A percentile compares a stretch with the other conserved stretches of the same genome.
Evolutionary conservation across 2,329 filamentous ascomycete genomes (phyloP).

Genomic region (Colletotrichum sidae): DNA sequence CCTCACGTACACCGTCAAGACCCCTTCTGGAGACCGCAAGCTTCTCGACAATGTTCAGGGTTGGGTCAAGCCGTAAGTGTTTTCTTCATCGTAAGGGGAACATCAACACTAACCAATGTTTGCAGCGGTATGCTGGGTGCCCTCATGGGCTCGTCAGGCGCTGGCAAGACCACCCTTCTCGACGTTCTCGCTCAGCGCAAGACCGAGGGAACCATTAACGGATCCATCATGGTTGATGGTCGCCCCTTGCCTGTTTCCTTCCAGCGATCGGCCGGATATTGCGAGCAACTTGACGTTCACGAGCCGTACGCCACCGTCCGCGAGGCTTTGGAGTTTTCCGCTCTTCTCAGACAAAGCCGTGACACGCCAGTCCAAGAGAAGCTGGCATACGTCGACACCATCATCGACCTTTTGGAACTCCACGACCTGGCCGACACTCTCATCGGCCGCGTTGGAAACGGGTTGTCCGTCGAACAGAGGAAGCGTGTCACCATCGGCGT

Average conservation of each 20-base stretch:
- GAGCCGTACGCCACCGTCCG: slow-evolving; percentile 79
- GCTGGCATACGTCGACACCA: slow-evolving; percentile 79
- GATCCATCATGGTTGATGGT: slow-evolving; percentile 82
- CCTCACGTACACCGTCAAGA: slow-evolving; percentile 76
- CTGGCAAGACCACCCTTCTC: slow-evolving; percentile 87
- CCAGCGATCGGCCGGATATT: slow-evolving; percentile 83
- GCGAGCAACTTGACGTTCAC: slow-evolving; percentile 85
- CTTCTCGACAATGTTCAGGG: slow-evolving; percentile 85
- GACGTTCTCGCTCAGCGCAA: slow-evolving; percentile 85
- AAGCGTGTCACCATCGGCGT: slow-evolving; percentile 71
- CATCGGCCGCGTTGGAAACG: slow-evolving; percentile 62
- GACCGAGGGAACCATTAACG: slow-evolving; percentile 80
- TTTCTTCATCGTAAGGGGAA: fast-evolving
- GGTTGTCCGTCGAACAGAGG: slow-evolving; percentile 64
- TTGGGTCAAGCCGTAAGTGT: slow-evolving; percentile 75
- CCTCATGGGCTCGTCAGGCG: slow-evolving; percentile 84
- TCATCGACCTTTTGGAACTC: slow-evolving; percentile 73
- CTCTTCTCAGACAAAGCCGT: slow-evolving; percentile 77
- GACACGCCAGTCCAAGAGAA: slow-evolving; percentile 75
- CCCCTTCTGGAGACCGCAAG: slow-evolving; percentile 69
- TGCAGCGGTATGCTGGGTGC: slow-evolving; percentile 73
- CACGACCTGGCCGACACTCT: slow-evolving; percentile 61
- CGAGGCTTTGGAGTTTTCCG: slow-evolving; percentile 81
- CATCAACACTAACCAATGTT: background rate
- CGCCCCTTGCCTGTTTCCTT: slow-evolving; percentile 78